These are phyloP conservation scores for Dioscorea cayenensis DNA, from an alignment of 116 monocot species.

Conservation along the genomic window DNA sequence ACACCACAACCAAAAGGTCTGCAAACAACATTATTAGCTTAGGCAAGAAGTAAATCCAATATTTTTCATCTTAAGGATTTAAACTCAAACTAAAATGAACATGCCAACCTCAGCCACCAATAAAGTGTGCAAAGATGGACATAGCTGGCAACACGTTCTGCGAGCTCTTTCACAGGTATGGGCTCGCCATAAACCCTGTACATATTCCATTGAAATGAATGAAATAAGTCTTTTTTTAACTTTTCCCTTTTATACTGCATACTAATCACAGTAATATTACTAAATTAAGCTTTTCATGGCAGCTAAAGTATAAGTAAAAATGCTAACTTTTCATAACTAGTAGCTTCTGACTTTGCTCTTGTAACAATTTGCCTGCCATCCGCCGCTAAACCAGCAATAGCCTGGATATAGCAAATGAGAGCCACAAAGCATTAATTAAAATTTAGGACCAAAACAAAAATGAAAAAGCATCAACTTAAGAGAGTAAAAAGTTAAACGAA, in stretches of 20 bases:
- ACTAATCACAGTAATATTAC: too few species aligned
- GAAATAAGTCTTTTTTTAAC: not conserved
- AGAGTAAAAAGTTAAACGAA: not conserved
- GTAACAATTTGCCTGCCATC: conserved; percentile 96
- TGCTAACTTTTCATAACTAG: conserved; percentile 71
- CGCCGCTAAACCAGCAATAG: conserved; percentile 91
- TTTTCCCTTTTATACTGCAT: too few species aligned
- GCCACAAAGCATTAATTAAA: not conserved
- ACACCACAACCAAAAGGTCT: conserved; percentile 98
- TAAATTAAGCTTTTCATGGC: too few species aligned
- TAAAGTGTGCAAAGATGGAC: conserved; percentile 98
- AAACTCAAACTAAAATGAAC: not conserved
- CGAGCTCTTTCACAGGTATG: conserved; percentile 93
- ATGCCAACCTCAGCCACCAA: conserved; percentile 87
- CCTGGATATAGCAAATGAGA: conserved; percentile 22
- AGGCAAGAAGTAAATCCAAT: not conserved
- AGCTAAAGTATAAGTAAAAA: not conserved
- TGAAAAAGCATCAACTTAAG: not conserved
- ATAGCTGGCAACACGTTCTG: conserved; percentile 94
- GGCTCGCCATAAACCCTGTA: conserved; percentile 86
- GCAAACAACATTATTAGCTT: conserved; percentile 7
- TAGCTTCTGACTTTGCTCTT: conserved; percentile 90
- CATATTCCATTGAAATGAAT: not conserved
- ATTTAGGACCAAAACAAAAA: not conserved
- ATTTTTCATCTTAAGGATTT: not conserved